These are phyloP conservation scores for Oryza australiensis DNA, from an alignment of 176 grass and related monocot genomes.

Conservation along the genomic window DNA sequence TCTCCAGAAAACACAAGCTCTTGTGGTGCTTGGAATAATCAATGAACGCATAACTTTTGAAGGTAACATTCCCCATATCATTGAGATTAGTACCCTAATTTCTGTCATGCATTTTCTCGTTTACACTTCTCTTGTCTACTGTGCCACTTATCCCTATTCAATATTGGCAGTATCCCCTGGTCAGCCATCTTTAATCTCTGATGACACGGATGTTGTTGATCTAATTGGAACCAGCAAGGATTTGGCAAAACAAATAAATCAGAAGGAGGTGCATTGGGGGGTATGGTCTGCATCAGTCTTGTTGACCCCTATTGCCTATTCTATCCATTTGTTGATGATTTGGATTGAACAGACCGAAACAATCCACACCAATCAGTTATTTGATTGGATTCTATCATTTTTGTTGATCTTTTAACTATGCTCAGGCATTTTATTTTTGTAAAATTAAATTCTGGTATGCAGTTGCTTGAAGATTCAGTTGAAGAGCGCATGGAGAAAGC, in stretches of 20 bases:
- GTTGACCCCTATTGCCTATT: slow-evolving; percentile 19
- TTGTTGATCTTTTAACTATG: slow-evolving; percentile 13
- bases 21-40: slow-evolving; percentile 83
- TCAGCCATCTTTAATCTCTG: slow-evolving; percentile 78
- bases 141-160: slow-evolving; percentile 27
- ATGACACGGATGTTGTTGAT: slow-evolving; percentile 83
- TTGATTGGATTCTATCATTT: background rate
- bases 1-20: slow-evolving; percentile 89
- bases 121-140: slow-evolving; percentile 30
- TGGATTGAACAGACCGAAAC: background rate
- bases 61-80: slow-evolving; percentile 46
- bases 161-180: slow-evolving; percentile 70
- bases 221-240: slow-evolving; percentile 87
- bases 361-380: background rate
- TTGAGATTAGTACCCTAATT: background rate
- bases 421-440: slow-evolving; percentile 6
- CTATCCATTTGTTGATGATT: slow-evolving; percentile 4
- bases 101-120: slow-evolving; percentile 29
- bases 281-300: slow-evolving; percentile 46
- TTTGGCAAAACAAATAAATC: slow-evolving; percentile 94
- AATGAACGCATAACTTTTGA: slow-evolving; percentile 93
- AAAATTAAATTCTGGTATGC: slow-evolving; percentile 38
- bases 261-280: slow-evolving; percentile 98
- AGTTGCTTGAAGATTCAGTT: slow-evolving; percentile 98
- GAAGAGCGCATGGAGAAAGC: slow-evolving; percentile 80